Percentiles rank a stretch among this genome's conserved stretches.
Evolutionary conservation across 1,284 basidiomycete genomes (phyloP).

Genomic region (Coniferiporia sulphurascens): DNA sequence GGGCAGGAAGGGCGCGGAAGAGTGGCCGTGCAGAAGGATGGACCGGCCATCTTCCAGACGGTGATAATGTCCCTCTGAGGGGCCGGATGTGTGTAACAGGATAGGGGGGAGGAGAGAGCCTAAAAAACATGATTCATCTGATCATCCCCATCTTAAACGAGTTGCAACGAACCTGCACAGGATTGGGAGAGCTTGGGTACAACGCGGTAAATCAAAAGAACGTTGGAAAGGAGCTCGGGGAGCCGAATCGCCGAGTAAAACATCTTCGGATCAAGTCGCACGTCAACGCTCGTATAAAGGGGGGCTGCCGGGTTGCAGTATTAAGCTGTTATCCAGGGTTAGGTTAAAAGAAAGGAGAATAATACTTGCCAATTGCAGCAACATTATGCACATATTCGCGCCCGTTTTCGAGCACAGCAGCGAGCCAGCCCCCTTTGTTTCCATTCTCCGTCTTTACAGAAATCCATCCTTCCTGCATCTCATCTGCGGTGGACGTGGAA

Average conservation of each 20-base stretch:
- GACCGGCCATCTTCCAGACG: conserved; percentile 39
- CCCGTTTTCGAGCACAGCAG: conserved; percentile 42
- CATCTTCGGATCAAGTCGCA: conserved; percentile 33
- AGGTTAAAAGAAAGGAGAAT: conserved; percentile 16
- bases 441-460: conserved; percentile 46
- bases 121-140: not conserved
- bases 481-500: conserved; percentile 18
- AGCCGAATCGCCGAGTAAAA: conserved; percentile 31
- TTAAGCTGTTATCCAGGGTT: not conserved
- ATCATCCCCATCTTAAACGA: not conserved
- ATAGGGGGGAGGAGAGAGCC: conserved; percentile 45
- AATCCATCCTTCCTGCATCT: conserved; percentile 36
- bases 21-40: conserved; percentile 68
- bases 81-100: conserved; percentile 50
- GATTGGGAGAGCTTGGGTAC: conserved; percentile 25
- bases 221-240: conserved; percentile 49
- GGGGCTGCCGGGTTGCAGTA: conserved; percentile 21
- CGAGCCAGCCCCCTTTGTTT: conserved; percentile 60
- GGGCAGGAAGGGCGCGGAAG: conserved; percentile 59
- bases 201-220: conserved; percentile 60
- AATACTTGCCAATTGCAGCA: conserved; percentile 42
- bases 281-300: conserved; percentile 19
- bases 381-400: conserved; percentile 30
- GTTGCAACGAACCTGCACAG: conserved; percentile 22
- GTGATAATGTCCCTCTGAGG: conserved; percentile 69